Conservation (phyloP, 1,139 yeast genomes). For the Yamadazyma pseudoaaseri region DNA sequence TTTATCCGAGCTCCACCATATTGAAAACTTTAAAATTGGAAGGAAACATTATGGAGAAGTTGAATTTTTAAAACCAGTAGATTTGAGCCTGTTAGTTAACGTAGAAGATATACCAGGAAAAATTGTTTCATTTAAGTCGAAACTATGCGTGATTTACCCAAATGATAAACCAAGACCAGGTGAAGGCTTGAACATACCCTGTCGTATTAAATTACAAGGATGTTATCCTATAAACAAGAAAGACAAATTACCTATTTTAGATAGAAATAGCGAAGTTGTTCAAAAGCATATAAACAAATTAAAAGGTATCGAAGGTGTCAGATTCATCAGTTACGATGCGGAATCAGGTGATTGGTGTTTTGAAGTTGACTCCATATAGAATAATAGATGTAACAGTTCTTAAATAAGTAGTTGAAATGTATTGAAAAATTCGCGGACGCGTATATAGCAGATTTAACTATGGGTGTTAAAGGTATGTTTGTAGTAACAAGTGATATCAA, state of each 20-base stretch:
- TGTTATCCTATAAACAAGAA: conserved; percentile 78
- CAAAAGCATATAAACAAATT: conserved; percentile 68
- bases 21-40: conserved; percentile 74
- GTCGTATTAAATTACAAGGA: conserved; percentile 68
- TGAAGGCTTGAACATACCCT: conserved; percentile 79
- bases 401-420: too few relatives aligned
- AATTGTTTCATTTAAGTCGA: conserved; percentile 58
- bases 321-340: conserved; percentile 76
- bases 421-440: too few relatives aligned
- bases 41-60: conserved; percentile 76
- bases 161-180: conserved; percentile 70
- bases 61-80: conserved; percentile 79
- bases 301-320: conserved; percentile 56
- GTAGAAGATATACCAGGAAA: conserved; percentile 65
- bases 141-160: conserved; percentile 73
- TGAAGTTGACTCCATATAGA: conserved; percentile 33
- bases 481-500: too few relatives aligned
- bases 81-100: conserved; percentile 63
- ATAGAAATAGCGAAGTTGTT: conserved; percentile 72
- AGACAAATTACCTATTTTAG: conserved; percentile 72
- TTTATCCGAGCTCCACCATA: conserved; percentile 60
- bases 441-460: conserved; percentile 18
- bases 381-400: not conserved
- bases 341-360: conserved; percentile 83
- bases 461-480: conserved; percentile 74